Evolutionary conservation across 2,329 filamentous ascomycete genomes (phyloP).

Genomic region (Exophiala xenobiotica): DNA sequence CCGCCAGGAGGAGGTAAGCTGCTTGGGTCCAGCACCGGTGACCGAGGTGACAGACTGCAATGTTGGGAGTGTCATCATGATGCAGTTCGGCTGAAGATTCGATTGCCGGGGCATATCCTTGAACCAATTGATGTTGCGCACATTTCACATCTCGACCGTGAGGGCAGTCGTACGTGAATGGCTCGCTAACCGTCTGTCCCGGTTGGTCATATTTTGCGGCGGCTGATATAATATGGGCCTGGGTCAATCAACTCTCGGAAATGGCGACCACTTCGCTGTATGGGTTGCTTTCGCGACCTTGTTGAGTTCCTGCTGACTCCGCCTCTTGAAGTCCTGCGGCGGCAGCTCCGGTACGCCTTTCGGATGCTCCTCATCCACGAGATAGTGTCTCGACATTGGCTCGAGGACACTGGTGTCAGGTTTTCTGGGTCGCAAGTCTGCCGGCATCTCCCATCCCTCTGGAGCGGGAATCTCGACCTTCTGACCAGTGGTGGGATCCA

Average conservation of each 20-base stretch:
- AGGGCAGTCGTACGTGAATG: no score
- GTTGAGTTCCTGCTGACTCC: constrained; percentile 5
- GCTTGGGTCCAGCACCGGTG: no score
- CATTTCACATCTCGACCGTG: no score
- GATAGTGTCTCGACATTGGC: constrained; percentile 22
- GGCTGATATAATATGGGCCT: no score
- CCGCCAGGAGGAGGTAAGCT: no score
- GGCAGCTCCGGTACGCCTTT: constrained; percentile 22
- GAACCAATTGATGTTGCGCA: no score
- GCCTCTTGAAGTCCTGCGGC: constrained; percentile 12
- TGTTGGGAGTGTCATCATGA: no score
- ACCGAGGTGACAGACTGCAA: no score
- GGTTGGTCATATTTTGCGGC: no score
- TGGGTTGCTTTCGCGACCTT: constrained; percentile 6
- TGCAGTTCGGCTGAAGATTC: no score
- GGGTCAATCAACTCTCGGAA: constrained; percentile 17
- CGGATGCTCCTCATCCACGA: constrained; percentile 29
- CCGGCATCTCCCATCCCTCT: constrained; percentile 26
- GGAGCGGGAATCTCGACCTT: constrained; percentile 29
- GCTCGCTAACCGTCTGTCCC: no score
- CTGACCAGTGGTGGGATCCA: constrained; percentile 24
- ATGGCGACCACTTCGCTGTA: constrained; percentile 18
- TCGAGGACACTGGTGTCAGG: constrained; percentile 19
- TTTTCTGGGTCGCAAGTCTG: constrained; percentile 14
- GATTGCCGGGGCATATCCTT: no score